A percentile compares a stretch with the other conserved stretches of the same genome.
Evolutionary conservation across 177 flowering plant genomes (phyloP).

Genomic region (Vitis hybrid): DNA sequence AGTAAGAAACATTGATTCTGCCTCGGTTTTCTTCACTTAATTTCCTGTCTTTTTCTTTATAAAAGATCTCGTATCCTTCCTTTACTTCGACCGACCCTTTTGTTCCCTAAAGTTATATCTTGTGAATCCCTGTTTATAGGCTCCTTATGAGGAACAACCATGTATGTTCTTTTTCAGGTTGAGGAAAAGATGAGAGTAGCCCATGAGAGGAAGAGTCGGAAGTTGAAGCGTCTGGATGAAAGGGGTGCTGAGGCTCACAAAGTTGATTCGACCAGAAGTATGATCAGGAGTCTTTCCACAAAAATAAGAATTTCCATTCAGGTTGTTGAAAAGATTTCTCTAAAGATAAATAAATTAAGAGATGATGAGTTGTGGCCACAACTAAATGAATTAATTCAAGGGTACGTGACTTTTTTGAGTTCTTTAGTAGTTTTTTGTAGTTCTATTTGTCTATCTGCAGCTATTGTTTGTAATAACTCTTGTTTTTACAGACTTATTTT

Average conservation of each 20-base stretch:
- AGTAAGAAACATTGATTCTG: too few relatives aligned
- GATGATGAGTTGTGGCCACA: conserved; percentile 98
- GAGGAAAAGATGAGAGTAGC: conserved; percentile 91
- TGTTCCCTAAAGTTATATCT: too few relatives aligned
- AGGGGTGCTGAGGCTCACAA: conserved; percentile 85
- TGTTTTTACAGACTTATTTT: too few relatives aligned
- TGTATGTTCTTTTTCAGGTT: conserved; percentile 42
- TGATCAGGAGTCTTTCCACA: conserved; percentile 66
- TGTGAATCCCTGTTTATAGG: too few relatives aligned
- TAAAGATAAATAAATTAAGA: conserved; percentile 71
- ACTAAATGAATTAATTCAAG: conserved; percentile 68
- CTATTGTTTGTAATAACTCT: not conserved
- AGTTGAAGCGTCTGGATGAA: conserved; percentile 66
- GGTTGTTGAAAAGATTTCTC: conserved; percentile 82
- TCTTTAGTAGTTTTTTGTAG: not conserved
- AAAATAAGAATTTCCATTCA: conserved; percentile 89
- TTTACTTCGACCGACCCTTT: too few relatives aligned
- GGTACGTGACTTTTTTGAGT: conserved; percentile 43
- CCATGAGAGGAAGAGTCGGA: conserved; percentile 66
- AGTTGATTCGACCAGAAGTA: conserved; percentile 54
- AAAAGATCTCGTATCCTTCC: too few relatives aligned
- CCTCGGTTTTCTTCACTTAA: too few relatives aligned
- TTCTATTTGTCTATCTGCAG: not conserved
- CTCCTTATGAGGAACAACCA: too few relatives aligned
- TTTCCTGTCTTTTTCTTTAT: too few relatives aligned